phyloP scores from a whole-genome alignment of 208 protist species.

The Naegleria gruberi region DNA sequence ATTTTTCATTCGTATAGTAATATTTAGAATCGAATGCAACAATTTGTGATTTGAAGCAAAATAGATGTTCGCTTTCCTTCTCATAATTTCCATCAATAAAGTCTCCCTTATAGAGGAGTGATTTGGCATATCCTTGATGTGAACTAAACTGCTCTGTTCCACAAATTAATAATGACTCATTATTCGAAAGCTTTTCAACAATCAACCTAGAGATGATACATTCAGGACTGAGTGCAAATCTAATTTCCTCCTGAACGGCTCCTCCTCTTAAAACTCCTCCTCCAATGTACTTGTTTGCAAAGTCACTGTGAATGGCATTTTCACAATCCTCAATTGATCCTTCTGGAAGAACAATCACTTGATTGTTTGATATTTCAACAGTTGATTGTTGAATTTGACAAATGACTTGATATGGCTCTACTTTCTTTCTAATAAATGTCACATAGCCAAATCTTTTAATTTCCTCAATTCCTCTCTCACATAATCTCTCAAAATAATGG shows the following conservation, averaged over 20 bases:
- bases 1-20: neutral
- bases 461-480: neutral
- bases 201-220: constrained; percentile 13
- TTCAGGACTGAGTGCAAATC: constrained; percentile 13
- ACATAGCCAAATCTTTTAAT: neutral
- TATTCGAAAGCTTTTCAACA: neutral
- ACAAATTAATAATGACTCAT: constrained; percentile 10
- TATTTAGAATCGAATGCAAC: constrained; percentile 1
- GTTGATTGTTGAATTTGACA: neutral
- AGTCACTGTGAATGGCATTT: neutral
- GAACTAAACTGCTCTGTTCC: neutral
- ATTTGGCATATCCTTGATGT: constrained; percentile 5
- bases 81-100: neutral
- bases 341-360: neutral
- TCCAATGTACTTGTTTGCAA: neutral
- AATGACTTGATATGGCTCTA: neutral
- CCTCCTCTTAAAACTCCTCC: constrained; percentile 5
- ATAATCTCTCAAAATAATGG: constrained; percentile 10
- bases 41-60: constrained; percentile 7
- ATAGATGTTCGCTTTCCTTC: no score
- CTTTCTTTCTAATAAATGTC: neutral
- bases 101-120: neutral
- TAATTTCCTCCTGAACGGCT: constrained; percentile 30
- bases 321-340: neutral
- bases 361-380: neutral